Base-by-base conservation (phyloP, 1,139 yeast genomes). In the Yamadazyma dushanensis region DNA sequence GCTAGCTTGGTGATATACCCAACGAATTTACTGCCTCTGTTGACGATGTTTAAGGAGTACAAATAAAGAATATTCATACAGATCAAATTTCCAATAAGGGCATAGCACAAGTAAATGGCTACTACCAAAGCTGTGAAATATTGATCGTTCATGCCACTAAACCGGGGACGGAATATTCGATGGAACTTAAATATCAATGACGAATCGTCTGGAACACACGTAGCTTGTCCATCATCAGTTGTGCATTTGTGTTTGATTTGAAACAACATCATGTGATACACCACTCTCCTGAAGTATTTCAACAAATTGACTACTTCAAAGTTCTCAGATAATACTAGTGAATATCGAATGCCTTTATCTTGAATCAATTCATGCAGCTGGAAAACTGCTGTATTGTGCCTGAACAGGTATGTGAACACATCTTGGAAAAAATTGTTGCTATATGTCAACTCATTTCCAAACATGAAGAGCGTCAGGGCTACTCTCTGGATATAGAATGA, bases 391-490 rank as follows among this genome's bases (percentile, higher is more conserved):
- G 31, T 23, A 19, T 53, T 46, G 37, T 61, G 47, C 17, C 60
- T 45, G 13, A 59, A 33, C 3, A 56, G 29, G 41, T 47, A 66
- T 2, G 70, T 61, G 30, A 56, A 34, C 16, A 57, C 44, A 41
- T 66, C 71, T 22, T 45, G 32, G 18, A 62, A 38, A 34, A 60
- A 61, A 38, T 56, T 59, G 15, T 49, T 46, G 3, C 68, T 60
- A 41, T 54, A 64, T 3, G 71, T 62, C 16, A 60, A 50, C 32
- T 56, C 46, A 39, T 61, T 57, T 30, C 66, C 63, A 38, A 57
- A 58, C 26, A 49, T 40, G 32, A 59, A 49, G 11, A 61, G 36
- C 14, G 45, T 32, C 32, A 44, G 40, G 11, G 56, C 32, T 8
- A 43, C 35, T 8, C 43, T 26, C 13, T 39, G 41, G 3, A 47